Evolutionary conservation across 2,329 filamentous ascomycete genomes (phyloP).

Genomic region (Decorospora gaudefroyi): DNA sequence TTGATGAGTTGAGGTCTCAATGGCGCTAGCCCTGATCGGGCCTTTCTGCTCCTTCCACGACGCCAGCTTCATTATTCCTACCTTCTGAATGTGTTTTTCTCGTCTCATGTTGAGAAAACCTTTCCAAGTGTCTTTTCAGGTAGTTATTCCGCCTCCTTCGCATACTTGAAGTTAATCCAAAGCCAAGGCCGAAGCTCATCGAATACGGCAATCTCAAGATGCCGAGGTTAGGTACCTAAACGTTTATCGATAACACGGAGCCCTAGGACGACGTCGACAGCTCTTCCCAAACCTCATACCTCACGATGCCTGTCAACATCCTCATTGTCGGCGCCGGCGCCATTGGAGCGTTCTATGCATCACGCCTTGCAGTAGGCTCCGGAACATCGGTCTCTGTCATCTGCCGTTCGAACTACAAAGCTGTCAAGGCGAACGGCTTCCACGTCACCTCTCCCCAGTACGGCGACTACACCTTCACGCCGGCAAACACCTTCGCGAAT

Average conservation of each 20-base stretch:
- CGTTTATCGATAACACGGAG: conserved; percentile 6
- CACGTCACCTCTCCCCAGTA: conserved; percentile 67
- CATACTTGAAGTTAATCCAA: too few relatives aligned
- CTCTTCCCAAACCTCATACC: neutral
- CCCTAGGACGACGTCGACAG: conserved; percentile 8
- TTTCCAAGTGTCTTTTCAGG: too few relatives aligned
- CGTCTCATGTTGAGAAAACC: too few relatives aligned
- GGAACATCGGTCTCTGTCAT: conserved; percentile 68
- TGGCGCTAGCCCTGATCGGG: too few relatives aligned
- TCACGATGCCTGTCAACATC: conserved; percentile 54
- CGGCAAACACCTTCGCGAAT: conserved; percentile 64
- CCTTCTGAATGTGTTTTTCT: too few relatives aligned
- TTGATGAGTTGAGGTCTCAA: too few relatives aligned
- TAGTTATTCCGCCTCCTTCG: too few relatives aligned
- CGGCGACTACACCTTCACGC: conserved; percentile 69
- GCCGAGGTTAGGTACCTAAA: conserved; percentile 27
- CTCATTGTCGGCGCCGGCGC: conserved; percentile 73
- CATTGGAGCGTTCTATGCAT: conserved; percentile 74
- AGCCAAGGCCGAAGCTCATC: too few relatives aligned
- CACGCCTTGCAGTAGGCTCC: conserved; percentile 63
- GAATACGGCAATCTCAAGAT: neutral
- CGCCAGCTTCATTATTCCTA: too few relatives aligned
- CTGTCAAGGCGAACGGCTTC: conserved; percentile 66
- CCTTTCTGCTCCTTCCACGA: too few relatives aligned
- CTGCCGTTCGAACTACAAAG: conserved; percentile 73